Base-by-base conservation (phyloP, 331 rosid species). In the Spiraea crenata region DNA sequence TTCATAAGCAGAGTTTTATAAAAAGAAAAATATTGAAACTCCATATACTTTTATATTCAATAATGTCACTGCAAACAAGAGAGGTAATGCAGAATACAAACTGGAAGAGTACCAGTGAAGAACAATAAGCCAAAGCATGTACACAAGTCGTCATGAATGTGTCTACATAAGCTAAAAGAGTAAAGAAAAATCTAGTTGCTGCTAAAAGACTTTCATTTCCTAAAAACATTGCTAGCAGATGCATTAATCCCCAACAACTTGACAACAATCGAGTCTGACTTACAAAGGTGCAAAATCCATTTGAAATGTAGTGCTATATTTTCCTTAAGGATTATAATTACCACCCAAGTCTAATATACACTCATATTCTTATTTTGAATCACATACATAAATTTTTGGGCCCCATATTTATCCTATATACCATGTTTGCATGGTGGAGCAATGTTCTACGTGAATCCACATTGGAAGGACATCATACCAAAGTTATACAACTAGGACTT, bases 381-480 rank as follows among this genome's bases (percentile, higher is more conserved):
- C 44, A 13, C 44, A 9, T 46, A 51, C 44, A 14, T 50, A 65
- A 9, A n/a, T n/a, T 34, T 46, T 11, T 65, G 42, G 42, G 70
- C 56, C 38, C 46, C 70, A 65, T 45, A 45, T 65, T 65, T 65
- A 19, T 65, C 70, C 40, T 46, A 65, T 65, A 46, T 47, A 65
- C 57, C 54, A 65, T 65, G 70, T 46, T 65, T 44, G 39, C 11
- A 65, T 65, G 70, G 67, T 62, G 51, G 50, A 14, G 6, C 11
- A 34, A 62, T 62, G 67, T 62, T 62, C 67, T 62, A 39, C 10
- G 34, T n/a, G 67, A 62, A 62, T 62, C 67, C 49, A 41, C 34
- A 7, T 39, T 62, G 67, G 50, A 62, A 62, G 31, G 67, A 62
- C 40, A 19, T 25, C 40, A 47, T 47, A 47, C 51, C 16, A 47